Evolutionary conservation across 495 filamentous ascomycete species (phyloP).

Genomic region (Viridothelium virens): DNA sequence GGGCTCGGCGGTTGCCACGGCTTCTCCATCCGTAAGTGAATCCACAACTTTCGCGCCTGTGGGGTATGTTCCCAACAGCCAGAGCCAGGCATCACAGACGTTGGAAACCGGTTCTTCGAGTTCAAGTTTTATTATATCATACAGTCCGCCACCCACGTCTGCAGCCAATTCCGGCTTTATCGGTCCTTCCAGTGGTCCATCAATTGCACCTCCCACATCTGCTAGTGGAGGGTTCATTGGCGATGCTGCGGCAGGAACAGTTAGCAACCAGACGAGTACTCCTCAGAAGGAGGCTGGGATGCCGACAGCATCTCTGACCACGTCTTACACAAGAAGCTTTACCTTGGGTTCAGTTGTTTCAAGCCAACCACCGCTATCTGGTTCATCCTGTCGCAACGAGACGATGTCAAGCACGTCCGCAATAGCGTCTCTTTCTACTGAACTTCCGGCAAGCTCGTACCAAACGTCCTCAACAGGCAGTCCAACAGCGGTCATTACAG

Average conservation of each 20-base stretch:
- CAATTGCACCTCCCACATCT: background rate
- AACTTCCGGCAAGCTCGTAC: background rate
- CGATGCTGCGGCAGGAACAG: background rate
- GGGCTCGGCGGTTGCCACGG: background rate
- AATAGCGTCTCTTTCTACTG: background rate
- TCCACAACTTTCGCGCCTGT: conserved; percentile 3
- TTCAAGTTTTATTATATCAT: conserved; percentile 6
- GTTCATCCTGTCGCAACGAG: background rate
- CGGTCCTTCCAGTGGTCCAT: background rate
- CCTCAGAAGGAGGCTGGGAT: background rate
- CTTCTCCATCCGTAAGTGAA: conserved; percentile 6
- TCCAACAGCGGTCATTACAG: background rate
- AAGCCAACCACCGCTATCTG: background rate
- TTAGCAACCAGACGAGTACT: background rate
- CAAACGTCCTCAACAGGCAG: background rate
- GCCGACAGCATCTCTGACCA: background rate
- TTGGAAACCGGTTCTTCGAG: background rate
- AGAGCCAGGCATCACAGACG: background rate
- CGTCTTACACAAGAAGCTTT: background rate
- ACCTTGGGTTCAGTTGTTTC: background rate
- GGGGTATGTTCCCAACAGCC: background rate
- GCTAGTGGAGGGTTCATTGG: conserved; percentile 4
- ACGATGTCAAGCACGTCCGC: background rate
- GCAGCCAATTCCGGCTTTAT: conserved; percentile 1
- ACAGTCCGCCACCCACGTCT: background rate